phyloP scores from a whole-genome alignment of 208 protist species.

The Trypanosoma boissoni region DNA sequence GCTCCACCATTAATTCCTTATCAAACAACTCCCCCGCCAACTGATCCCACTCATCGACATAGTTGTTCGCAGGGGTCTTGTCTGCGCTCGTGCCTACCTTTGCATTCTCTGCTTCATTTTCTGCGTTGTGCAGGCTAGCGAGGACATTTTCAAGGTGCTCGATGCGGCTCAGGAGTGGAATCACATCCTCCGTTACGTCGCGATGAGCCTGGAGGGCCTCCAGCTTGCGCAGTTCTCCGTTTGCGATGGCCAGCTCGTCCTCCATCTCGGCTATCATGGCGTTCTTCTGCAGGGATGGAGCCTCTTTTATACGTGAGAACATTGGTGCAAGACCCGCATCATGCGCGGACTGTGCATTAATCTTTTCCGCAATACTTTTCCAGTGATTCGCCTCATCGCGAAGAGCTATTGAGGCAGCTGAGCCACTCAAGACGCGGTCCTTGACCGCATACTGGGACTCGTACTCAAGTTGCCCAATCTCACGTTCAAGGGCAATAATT shows the following conservation, averaged over 20 bases:
- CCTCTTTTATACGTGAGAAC: conserved; percentile 18
- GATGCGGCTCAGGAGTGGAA: conserved; percentile 72
- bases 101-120: neutral
- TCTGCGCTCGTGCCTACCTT: conserved; percentile 20
- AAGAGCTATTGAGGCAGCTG: conserved; percentile 60
- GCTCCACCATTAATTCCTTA: conserved; percentile 58
- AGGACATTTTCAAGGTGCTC: conserved; percentile 56
- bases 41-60: conserved; percentile 75
- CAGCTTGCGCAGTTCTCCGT: conserved; percentile 51
- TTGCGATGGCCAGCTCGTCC: conserved; percentile 42
- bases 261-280: conserved; percentile 61
- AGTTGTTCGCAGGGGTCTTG: conserved; percentile 27
- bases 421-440: conserved; percentile 69
- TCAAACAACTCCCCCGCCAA: conserved; percentile 75
- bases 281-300: conserved; percentile 20
- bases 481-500: conserved; percentile 56
- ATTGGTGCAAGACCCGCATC: conserved; percentile 69
- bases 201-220: conserved; percentile 61
- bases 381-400: conserved; percentile 65
- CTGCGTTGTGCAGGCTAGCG: conserved; percentile 40
- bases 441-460: conserved; percentile 78
- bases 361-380: conserved; percentile 52
- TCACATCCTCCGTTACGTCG: conserved; percentile 71
- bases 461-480: conserved; percentile 80
- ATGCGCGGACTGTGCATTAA: conserved; percentile 74